A percentile compares a stretch with the other conserved stretches of the same genome.
Evolutionary conservation across 1,284 basidiomycete genomes (phyloP).

Genomic region (Gymnopus androsaceus): DNA sequence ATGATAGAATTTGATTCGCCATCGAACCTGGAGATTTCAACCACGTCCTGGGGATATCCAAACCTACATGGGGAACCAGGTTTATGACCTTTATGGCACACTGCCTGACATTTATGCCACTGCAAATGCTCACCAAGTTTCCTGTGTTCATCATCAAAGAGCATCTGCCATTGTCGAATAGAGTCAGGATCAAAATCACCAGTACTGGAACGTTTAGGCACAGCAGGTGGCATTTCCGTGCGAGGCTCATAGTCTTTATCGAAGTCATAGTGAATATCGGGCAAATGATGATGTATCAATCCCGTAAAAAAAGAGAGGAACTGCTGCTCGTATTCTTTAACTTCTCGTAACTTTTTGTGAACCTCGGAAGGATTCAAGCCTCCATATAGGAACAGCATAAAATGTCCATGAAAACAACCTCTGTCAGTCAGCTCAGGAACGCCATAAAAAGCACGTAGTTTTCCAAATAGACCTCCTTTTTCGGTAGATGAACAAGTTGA

Average conservation of each 20-base stretch:
- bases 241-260: background rate
- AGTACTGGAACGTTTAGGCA: background rate
- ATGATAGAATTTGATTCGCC: slow-evolving; percentile 23
- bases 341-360: slow-evolving; percentile 2
- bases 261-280: slow-evolving; percentile 1
- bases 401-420: slow-evolving; percentile 33
- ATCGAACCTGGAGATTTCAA: slow-evolving; percentile 20
- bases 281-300: slow-evolving; percentile 12
- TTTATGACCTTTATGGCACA: slow-evolving; percentile 27
- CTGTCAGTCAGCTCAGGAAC: slow-evolving; percentile 32
- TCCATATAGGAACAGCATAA: slow-evolving; percentile 33
- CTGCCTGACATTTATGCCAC: slow-evolving; percentile 19
- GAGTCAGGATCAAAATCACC: background rate
- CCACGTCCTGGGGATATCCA: slow-evolving; percentile 18
- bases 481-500: background rate
- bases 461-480: slow-evolving; percentile 27
- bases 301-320: slow-evolving; percentile 8
- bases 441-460: slow-evolving; percentile 30
- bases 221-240: background rate
- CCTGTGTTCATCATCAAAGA: background rate
- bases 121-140: slow-evolving; percentile 19
- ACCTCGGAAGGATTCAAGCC: slow-evolving; percentile 25
- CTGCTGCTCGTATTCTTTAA: slow-evolving; percentile 12
- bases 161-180: background rate
- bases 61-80: slow-evolving; percentile 23